Conservation (phyloP, 2,329 filamentous ascomycete species). For the Alternaria gansuensis region DNA sequence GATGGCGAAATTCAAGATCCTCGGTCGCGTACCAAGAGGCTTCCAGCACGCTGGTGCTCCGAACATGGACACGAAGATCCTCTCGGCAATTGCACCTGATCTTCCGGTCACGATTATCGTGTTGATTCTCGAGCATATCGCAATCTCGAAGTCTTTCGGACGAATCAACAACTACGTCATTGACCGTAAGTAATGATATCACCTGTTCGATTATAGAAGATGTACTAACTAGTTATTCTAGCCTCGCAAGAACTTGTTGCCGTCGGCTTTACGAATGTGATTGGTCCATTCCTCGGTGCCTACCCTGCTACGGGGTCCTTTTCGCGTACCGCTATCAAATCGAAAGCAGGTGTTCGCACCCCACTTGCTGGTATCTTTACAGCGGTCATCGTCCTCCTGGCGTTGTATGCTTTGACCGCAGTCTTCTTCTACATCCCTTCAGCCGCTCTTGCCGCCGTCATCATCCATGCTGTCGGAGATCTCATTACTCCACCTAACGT, state of each 20-base stretch:
- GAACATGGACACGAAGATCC: constrained; percentile 69
- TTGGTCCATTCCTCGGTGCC: constrained; percentile 88
- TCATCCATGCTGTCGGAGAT: constrained; percentile 95
- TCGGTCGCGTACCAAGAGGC: constrained; percentile 35
- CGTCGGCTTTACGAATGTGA: constrained; percentile 86
- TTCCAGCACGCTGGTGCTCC: constrained; percentile 84
- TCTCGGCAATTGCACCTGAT: constrained; percentile 73
- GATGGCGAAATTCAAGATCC: constrained; percentile 74
- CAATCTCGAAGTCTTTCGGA: constrained; percentile 96
- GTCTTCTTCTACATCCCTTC: constrained; percentile 95
- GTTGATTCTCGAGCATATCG: constrained; percentile 95
- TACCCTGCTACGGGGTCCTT: constrained; percentile 96
- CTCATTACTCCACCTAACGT: constrained; percentile 90
- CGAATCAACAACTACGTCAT: constrained; percentile 96
- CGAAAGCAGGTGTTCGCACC: constrained; percentile 92
- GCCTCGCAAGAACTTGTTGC: constrained; percentile 93
- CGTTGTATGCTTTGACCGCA: constrained; percentile 85
- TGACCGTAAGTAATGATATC: constrained; percentile 60
- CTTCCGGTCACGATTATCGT: constrained; percentile 90
- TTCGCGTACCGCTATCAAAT: constrained; percentile 95
- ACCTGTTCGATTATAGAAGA: background rate
- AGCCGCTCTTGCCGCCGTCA: constrained; percentile 82
- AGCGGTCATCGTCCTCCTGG: constrained; percentile 82
- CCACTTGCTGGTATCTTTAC: constrained; percentile 91
- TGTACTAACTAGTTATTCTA: constrained; percentile 2